A percentile compares a stretch with the other conserved stretches of the same genome.
Conservation (phyloP, 345 rosid genomes). For the Camelina sativa region DNA sequence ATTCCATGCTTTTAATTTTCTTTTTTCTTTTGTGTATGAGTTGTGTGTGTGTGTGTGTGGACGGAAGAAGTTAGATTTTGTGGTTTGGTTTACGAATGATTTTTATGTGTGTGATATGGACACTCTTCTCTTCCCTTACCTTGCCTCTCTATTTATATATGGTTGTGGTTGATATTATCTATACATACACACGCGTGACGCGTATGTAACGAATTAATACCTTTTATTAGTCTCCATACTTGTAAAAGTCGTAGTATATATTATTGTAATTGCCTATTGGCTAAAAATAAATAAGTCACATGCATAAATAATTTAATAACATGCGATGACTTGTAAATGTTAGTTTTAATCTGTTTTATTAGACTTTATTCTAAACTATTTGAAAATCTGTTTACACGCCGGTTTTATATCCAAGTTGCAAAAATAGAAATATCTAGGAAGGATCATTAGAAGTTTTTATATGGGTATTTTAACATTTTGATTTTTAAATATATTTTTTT, state of each 20-base stretch:
- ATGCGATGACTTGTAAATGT: slow-evolving; percentile 20
- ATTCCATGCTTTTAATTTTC: slow-evolving; percentile 30
- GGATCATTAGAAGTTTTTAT: background rate
- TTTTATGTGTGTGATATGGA: slow-evolving; percentile 31
- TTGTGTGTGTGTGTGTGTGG: slow-evolving; percentile 3
- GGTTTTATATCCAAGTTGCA: slow-evolving; percentile 8
- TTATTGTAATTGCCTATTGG: slow-evolving; percentile 31
- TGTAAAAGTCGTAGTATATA: slow-evolving; percentile 13
- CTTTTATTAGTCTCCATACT: background rate
- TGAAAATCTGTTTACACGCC: slow-evolving; percentile 23
- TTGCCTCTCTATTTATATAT: slow-evolving; percentile 35
- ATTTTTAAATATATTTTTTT: background rate
- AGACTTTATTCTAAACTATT: background rate
- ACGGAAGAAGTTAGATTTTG: slow-evolving; percentile 37
- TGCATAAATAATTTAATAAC: slow-evolving; percentile 9
- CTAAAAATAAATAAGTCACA: background rate
- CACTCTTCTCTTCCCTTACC: slow-evolving; percentile 30
- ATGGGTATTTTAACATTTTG: background rate
- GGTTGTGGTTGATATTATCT: background rate
- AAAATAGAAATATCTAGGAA: background rate
- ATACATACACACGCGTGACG: slow-evolving; percentile 27
- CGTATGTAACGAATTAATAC: slow-evolving; percentile 26
- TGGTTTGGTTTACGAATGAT: slow-evolving; percentile 35
- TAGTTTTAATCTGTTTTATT: background rate
- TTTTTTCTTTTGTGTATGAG: background rate